phyloP scores from a whole-genome alignment of 2,329 filamentous ascomycete genomes.

The Oidium heveae region DNA sequence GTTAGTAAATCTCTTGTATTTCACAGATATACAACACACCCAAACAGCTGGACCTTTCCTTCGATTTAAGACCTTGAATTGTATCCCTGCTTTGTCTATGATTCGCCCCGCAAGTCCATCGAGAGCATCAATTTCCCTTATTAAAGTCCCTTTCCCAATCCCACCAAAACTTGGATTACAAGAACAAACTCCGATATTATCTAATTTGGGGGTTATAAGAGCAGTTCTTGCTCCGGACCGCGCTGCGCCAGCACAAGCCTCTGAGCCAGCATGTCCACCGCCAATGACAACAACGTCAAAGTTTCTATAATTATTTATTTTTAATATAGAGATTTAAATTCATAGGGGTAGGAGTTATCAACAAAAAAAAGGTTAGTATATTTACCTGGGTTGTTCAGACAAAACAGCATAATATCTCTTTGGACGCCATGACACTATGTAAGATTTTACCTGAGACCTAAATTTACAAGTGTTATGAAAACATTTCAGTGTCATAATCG shows the following conservation, averaged over 20 bases:
- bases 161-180: constrained; percentile 95
- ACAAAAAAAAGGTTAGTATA: too few relatives aligned
- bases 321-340: too few relatives aligned
- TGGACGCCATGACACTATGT: too few relatives aligned
- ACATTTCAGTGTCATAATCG: too few relatives aligned
- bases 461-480: too few relatives aligned
- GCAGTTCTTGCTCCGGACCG: constrained; percentile 72
- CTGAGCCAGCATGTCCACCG: constrained; percentile 82
- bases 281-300: constrained; percentile 93
- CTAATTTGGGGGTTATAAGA: constrained; percentile 63
- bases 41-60: constrained; percentile 88
- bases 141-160: constrained; percentile 94
- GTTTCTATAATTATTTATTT: constrained; percentile 4
- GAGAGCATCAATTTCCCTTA: constrained; percentile 83
- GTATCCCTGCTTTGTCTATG: constrained; percentile 83
- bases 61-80: constrained; percentile 71
- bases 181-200: constrained; percentile 83
- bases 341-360: too few relatives aligned
- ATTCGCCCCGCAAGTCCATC: constrained; percentile 74
- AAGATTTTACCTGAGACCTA: too few relatives aligned
- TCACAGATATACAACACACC: constrained; percentile 17
- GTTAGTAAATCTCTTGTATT: background rate
- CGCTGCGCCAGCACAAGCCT: constrained; percentile 78
- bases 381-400: too few relatives aligned
- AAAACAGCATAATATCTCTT: too few relatives aligned